Percentiles rank a stretch among this genome's conserved stretches.
Evolutionary conservation across 2,329 filamentous ascomycete species (phyloP).

Genomic region (Neobulgaria alba): DNA sequence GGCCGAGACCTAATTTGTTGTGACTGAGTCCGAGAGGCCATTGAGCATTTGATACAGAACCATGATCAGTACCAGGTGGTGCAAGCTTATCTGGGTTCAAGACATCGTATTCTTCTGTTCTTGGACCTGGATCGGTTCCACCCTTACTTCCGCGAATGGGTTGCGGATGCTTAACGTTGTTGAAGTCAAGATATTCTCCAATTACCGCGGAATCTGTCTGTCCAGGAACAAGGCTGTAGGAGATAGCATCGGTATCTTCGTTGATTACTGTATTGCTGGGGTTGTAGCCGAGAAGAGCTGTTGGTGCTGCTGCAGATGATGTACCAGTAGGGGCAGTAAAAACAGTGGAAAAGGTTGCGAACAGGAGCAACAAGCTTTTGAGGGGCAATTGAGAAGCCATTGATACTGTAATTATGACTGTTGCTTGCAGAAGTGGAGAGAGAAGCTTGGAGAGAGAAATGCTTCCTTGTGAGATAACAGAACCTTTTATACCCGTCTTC

Average conservation of each 20-base stretch:
- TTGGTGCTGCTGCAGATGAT: constrained; percentile 10
- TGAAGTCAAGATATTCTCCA: constrained; percentile 46
- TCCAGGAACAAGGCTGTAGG: constrained; percentile 37
- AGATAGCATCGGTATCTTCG: constrained; percentile 28
- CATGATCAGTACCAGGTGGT: constrained; percentile 65
- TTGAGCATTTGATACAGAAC: constrained; percentile 60
- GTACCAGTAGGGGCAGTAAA: constrained; percentile 20
- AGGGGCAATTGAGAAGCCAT: too few relatives aligned
- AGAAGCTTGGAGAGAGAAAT: too few relatives aligned
- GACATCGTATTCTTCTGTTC: constrained; percentile 57
- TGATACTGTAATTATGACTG: too few relatives aligned
- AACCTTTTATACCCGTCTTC: too few relatives aligned
- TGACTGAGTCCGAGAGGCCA: constrained; percentile 44
- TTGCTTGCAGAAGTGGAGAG: too few relatives aligned
- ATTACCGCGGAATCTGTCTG: constrained; percentile 42
- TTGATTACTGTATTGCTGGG: constrained; percentile 29
- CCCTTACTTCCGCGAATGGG: constrained; percentile 45
- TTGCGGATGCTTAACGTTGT: constrained; percentile 41
- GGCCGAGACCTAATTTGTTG: constrained; percentile 44
- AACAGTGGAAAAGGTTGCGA: too few relatives aligned
- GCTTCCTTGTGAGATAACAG: too few relatives aligned
- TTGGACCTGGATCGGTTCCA: constrained; percentile 48
- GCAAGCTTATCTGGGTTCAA: constrained; percentile 65
- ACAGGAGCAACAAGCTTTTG: too few relatives aligned
- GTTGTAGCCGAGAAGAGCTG: constrained; percentile 33